These are phyloP conservation scores for Pichia cactophila DNA, from an alignment of 1,139 yeast genomes.

Conservation along the genomic window DNA sequence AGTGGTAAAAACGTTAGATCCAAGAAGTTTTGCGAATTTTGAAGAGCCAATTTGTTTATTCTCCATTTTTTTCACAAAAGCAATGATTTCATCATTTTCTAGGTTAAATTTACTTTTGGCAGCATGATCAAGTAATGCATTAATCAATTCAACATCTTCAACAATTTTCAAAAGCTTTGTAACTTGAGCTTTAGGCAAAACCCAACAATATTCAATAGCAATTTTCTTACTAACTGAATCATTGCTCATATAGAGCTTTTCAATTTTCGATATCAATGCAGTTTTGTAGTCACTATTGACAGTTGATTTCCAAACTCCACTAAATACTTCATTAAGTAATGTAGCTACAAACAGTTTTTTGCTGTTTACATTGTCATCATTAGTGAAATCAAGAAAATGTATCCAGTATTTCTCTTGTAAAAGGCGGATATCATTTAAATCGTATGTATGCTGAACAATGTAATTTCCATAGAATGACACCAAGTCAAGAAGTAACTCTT, in stretches of 20 bases:
- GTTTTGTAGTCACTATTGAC: background rate
- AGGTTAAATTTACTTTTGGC: slow-evolving; percentile 1
- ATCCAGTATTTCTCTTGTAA: slow-evolving; percentile 29
- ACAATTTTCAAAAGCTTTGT: slow-evolving; percentile 12
- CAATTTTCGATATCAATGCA: background rate
- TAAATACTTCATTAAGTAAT: slow-evolving; percentile 35
- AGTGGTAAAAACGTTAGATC: background rate
- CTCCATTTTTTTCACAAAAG: background rate
- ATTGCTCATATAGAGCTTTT: background rate
- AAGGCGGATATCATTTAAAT: slow-evolving; percentile 15
- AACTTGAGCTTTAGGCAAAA: slow-evolving; percentile 15
- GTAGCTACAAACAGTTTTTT: slow-evolving; percentile 29
- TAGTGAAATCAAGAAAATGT: slow-evolving; percentile 6
- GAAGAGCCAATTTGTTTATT: background rate
- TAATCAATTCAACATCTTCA: slow-evolving; percentile 9
- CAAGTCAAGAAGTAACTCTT: slow-evolving; percentile 23
- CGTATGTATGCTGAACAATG: slow-evolving; percentile 22
- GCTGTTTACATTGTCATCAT: slow-evolving; percentile 1
- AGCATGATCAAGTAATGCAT: slow-evolving; percentile 7
- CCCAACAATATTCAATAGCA: slow-evolving; percentile 17
- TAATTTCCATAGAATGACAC: slow-evolving; percentile 39
- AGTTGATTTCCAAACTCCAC: slow-evolving; percentile 23
- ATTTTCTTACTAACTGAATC: background rate
- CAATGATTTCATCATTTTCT: background rate
- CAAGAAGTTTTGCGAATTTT: background rate